Base-by-base conservation (phyloP, 345 rosid species). In the Euclidium syriacum region DNA sequence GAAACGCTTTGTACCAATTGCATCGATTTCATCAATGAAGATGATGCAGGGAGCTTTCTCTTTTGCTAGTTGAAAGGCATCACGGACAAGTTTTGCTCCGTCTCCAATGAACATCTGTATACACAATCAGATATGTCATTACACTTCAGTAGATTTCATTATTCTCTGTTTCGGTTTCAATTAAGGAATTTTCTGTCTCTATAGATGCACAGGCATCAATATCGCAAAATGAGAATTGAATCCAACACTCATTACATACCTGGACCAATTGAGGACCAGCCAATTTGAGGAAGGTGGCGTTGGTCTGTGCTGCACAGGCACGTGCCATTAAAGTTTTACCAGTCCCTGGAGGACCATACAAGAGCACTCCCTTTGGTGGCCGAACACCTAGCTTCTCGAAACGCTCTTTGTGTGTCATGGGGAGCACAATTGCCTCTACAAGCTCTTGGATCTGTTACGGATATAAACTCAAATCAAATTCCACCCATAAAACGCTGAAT, bases 61-160 rank as follows among this genome's bases (percentile, higher is more conserved):
- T 70, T 95, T 95, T 19, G 99, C 99, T 25, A 95, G 95, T 62
- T 86, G 99, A 77, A 95, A 95, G 20, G 99, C 96, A 86, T 95
- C 99, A n/a, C 98, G 96, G 12, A 95, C 99, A 75, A 95, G 96
- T 74, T 95, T 95, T 43, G 99, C 99, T 69, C 99, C 99, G 46
- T 95, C 99, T 62, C 99, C 99, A 51, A 95, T 90, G 77, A 95
- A 95, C 99, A 95, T 95, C 99, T 90, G 70, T 47, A 82, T 16
- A 35, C 6, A 73, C 6, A 73, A 44, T 15, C 16, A 26, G 11
- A 62, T 9, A 54, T 29, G 14, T 14, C 48, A 43, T 40, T 55
- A 49, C 34, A 24, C 9, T 0, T 27, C 4, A 14, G 16, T 8
- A 5, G 20, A 16, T 17, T 16, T 6, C 3, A 15, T 8, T 8